These are phyloP conservation scores for Wickerhamiella sergipiensis DNA, from an alignment of 805 yeast genomes.

Conservation along the genomic window DNA sequence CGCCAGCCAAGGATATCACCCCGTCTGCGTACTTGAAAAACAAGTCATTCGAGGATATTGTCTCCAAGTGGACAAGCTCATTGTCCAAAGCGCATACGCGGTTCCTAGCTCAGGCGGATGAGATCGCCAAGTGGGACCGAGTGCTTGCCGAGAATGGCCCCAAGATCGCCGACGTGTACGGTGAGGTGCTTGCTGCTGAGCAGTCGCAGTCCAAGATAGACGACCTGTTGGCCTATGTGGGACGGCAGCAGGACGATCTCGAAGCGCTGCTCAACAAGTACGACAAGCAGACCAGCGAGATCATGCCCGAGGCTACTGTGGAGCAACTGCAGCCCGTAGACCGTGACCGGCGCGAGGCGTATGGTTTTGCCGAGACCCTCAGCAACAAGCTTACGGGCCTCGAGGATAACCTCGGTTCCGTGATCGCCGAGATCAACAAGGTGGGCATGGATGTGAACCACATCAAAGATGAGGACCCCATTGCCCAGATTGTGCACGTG, in stretches of 20 bases:
- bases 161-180: conserved; percentile 61
- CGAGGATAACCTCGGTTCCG: conserved; percentile 44
- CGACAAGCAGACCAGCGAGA: conserved; percentile 39
- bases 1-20: conserved; percentile 31
- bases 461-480: conserved; percentile 34
- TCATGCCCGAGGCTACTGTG: conserved; percentile 14
- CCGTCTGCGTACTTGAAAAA: conserved; percentile 51
- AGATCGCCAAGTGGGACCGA: conserved; percentile 76
- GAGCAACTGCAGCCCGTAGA: conserved; percentile 38
- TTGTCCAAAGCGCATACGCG: conserved; percentile 57
- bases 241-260: conserved; percentile 83
- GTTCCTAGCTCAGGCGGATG: conserved; percentile 60
- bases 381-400: conserved; percentile 69
- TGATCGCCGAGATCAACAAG: conserved; percentile 20
- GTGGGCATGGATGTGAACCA: conserved; percentile 71
- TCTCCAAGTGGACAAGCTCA: conserved; percentile 86
- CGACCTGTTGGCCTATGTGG: conserved; percentile 72
- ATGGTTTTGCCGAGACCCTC: conserved; percentile 69
- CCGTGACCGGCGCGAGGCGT: conserved; percentile 80
- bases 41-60: conserved; percentile 83
- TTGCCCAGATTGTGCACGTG: conserved; percentile 49
- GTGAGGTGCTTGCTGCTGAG: conserved; percentile 71
- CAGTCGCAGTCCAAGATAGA: conserved; percentile 75
- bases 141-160: conserved; percentile 75
- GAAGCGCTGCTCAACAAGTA: conserved; percentile 71